Percentiles rank a stretch among this genome's conserved stretches.
These are phyloP conservation scores for Oryza coarctata DNA, from an alignment of 176 grass and related monocot genomes.

Conservation along the genomic window DNA sequence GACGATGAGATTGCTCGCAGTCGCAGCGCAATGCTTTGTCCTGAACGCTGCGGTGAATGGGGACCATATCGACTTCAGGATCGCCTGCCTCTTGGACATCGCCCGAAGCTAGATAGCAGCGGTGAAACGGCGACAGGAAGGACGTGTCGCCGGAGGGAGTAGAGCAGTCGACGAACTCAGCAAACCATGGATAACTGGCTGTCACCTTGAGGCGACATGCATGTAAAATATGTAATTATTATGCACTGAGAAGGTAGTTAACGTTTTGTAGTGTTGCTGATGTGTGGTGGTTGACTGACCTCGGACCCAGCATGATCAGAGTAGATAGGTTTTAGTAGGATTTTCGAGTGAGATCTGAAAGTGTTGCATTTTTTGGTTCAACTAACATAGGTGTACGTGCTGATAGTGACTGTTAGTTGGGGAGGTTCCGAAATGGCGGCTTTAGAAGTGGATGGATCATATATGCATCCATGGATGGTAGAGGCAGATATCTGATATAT, in stretches of 20 bases:
- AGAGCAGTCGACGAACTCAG: too few species aligned
- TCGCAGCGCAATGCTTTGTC: background rate
- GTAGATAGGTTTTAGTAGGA: slow-evolving; percentile 42
- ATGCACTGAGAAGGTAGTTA: background rate
- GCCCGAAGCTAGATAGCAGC: too few species aligned
- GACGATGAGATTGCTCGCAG: background rate
- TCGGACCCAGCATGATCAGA: background rate
- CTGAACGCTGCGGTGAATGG: slow-evolving; percentile 19
- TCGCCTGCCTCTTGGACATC: background rate
- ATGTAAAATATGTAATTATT: background rate
- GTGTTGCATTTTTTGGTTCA: slow-evolving; percentile 30
- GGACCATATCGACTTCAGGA: slow-evolving; percentile 13
- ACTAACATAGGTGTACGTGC: background rate
- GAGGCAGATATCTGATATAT: background rate
- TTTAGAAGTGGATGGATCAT: background rate
- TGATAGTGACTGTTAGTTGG: background rate
- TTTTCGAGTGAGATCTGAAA: background rate
- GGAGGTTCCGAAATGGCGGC: slow-evolving; percentile 34
- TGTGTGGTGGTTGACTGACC: slow-evolving; percentile 11
- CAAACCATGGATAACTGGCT: too few species aligned
- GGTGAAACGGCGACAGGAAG: too few species aligned
- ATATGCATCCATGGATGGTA: too few species aligned
- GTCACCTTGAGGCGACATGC: background rate
- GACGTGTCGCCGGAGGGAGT: too few species aligned
- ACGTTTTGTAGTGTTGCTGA: background rate